Base-by-base conservation (phyloP, 164 flowering plant species). In the Umbilicus rupestris region DNA sequence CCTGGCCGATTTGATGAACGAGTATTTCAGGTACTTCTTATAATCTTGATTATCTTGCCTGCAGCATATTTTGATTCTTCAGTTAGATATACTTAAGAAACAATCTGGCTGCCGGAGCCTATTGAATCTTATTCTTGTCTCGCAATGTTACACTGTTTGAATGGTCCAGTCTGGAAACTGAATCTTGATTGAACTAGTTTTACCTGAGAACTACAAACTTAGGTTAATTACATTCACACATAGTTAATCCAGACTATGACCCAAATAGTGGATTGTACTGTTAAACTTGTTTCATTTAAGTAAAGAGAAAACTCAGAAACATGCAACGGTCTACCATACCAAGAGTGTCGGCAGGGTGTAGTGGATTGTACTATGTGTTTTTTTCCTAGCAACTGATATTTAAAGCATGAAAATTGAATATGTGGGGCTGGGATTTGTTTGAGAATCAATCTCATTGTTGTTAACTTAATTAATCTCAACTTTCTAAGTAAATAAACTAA, bases 1-100 rank as follows among this genome's bases (percentile, higher is more conserved):
- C 98, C 96, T 44, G 97, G 97, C 35, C 75, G 33, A 45, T 91
- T 83, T 44, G 80, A 87, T 68, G 95, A 89, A 70, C 78, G 79
- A 11, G 85, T 81, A 33, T 92, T 92, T 77, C 72, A 82, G 90
- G 98, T 90, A 86, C 64, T 22, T 41, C 44, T 0, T 31, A 11
- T 39, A 14, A 29, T 28, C 3, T 28, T 28, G 39, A 29, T 7
- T 64, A 26, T 20, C 9, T 35, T 17, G 12, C 17, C 37, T 35
- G 37, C 7, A 35, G 4, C 37, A 1, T 35, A 35, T 35, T 7
- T 35, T 35, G 4, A 35, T 35, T 35, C 37, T 35, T 35, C 37
- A 35, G 37, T 35, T 35, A 3, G 37, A 35, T 35, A 35, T 3
- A 35, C 37, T 35, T 35, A n/a, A 35, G 37, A 35, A 35, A 35